These are phyloP conservation scores for Phialocephala subalpina DNA, from an alignment of 2,329 filamentous ascomycete genomes.

Conservation along the genomic window DNA sequence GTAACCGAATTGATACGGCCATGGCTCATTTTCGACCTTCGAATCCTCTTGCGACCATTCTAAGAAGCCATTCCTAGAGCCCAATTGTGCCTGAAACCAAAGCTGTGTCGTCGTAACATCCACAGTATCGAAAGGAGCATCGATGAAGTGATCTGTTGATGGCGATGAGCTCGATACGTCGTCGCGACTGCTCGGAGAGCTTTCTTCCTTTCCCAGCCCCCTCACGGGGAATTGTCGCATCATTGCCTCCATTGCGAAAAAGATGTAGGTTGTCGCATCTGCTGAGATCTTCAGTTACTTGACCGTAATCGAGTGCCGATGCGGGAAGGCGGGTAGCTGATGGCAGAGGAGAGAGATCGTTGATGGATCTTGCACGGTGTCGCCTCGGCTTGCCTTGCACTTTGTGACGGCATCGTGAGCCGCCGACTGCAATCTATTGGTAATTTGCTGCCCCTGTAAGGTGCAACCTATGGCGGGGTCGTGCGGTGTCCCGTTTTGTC, in stretches of 20 bases:
- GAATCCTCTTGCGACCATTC: constrained; percentile 1
- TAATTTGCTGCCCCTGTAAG: constrained; percentile 14
- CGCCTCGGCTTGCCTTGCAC: not conserved
- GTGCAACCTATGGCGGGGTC: constrained; percentile 11
- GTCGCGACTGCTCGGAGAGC: not conserved
- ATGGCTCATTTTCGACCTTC: not conserved
- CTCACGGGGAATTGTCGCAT: not conserved
- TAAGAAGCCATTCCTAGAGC: not conserved
- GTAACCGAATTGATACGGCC: not conserved
- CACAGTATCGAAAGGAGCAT: not conserved
- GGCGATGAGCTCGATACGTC: constrained; percentile 1
- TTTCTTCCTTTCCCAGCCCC: not conserved
- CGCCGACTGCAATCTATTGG: constrained; percentile 1
- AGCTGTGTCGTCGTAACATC: not conserved
- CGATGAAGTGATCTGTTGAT: not conserved
- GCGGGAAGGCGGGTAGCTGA: not conserved
- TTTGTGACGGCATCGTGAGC: constrained; percentile 9
- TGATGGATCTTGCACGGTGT: not conserved
- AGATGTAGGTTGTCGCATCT: not conserved
- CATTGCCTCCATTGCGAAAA: constrained; percentile 1
- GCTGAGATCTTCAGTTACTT: not conserved
- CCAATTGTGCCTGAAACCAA: not conserved
- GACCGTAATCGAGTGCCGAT: not conserved
- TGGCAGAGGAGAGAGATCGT: not conserved
- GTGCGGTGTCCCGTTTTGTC: constrained; percentile 14